Conservation (phyloP, 2,329 filamentous ascomycete species). For the Colletotrichum australisinense region DNA sequence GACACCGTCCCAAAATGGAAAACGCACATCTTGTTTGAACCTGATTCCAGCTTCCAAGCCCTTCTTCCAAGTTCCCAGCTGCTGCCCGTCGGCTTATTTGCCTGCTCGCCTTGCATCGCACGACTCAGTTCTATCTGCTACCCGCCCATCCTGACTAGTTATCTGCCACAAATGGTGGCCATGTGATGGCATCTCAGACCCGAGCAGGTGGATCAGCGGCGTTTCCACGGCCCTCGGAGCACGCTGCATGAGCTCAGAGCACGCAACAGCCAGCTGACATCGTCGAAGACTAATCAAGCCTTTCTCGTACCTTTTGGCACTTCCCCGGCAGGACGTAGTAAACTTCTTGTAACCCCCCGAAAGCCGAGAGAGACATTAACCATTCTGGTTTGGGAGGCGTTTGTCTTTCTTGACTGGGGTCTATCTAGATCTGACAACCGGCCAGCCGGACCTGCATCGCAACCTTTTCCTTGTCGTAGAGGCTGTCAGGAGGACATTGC, state of each 20-base stretch:
- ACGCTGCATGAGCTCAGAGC: neutral
- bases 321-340: neutral
- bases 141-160: constrained; percentile 29
- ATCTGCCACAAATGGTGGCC: constrained; percentile 20
- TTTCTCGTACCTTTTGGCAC: neutral
- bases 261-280: neutral
- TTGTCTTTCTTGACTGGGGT: neutral
- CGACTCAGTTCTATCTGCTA: constrained; percentile 26
- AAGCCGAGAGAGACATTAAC: neutral
- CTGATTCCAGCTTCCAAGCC: neutral
- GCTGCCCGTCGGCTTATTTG: neutral
- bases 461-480: constrained; percentile 8
- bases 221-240: constrained; percentile 19
- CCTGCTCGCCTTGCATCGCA: neutral
- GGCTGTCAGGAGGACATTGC: constrained; percentile 28
- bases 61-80: neutral
- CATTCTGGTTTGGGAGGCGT: neutral
- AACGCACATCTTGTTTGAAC: neutral
- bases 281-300: neutral
- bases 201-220: constrained; percentile 29
- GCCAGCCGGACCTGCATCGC: constrained; percentile 18
- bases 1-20: neutral
- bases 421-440: constrained; percentile 15
- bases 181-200: constrained; percentile 36
- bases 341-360: neutral